A percentile compares a stretch with the other conserved stretches of the same genome.
phyloP scores from a whole-genome alignment of 345 rosid genomes.

The Lepidium africanum region DNA sequence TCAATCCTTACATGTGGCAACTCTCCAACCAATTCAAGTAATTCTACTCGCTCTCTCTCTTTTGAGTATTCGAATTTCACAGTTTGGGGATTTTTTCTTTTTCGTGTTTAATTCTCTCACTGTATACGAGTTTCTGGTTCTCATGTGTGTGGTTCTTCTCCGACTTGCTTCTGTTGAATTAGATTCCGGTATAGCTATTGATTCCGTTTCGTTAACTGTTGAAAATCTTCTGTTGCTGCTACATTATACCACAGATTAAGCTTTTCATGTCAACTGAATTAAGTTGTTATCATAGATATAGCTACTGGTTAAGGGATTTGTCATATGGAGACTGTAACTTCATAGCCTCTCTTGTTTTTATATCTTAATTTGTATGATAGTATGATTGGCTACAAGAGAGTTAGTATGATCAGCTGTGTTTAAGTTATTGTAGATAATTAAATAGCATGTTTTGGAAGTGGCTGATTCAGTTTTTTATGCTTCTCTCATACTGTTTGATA shows the following conservation, averaged over 20 bases:
- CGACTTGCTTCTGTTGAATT: neutral
- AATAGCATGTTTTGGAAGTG: neutral
- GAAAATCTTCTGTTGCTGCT: neutral
- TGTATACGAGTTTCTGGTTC: neutral
- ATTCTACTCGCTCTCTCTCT: neutral
- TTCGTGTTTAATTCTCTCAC: neutral
- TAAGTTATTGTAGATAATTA: neutral
- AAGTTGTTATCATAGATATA: neutral
- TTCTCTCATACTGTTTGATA: neutral
- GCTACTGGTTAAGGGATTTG: neutral
- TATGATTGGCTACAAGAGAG: neutral
- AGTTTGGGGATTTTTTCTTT: neutral
- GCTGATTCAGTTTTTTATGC: neutral
- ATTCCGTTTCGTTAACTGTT: neutral
- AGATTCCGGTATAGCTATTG: neutral
- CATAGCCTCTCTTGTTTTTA: neutral
- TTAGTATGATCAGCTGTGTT: neutral
- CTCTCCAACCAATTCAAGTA: slow-evolving; percentile 73
- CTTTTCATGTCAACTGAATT: neutral
- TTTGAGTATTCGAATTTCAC: neutral
- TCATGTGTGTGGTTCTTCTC: neutral
- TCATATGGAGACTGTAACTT: neutral
- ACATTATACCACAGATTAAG: neutral
- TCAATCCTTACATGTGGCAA: slow-evolving; percentile 80
- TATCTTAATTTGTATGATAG: neutral